Evolutionary conservation across 2,329 filamentous ascomycete species (phyloP), one percentile per base, ranked within the genome.

Genomic region (Botrytis pseudocinerea): DNA sequence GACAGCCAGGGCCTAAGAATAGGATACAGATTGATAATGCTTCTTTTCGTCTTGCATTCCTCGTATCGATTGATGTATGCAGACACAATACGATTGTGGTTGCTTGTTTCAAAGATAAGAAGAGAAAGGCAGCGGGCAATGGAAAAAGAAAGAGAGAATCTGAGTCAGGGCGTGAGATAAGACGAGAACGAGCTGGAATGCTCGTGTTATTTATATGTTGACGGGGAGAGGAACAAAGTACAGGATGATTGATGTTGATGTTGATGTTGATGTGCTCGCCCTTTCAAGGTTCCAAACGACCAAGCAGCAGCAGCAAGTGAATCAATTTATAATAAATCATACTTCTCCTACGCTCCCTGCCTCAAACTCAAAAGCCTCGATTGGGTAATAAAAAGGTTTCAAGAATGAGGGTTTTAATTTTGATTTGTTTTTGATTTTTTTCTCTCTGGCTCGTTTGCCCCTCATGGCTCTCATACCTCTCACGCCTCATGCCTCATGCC

Each of bases 241-340:
- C 7, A n/a, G 44, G 32, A 68, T 38, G 46, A 68, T 40, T 40
- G 59, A 61, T 38, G 35, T 40, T 22, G 54, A 65, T 7, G 32
- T 32, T 32, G 32, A 32, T 32, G 32, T 32, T 32, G 35, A 35
- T 69, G 42, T 66, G 63, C 63, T 66, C 25, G 63, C 22, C 38
- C 35, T 68, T 40, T 68, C 46, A 40, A 66, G 44, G 44, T 66
- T 66, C 44, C 44, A 66, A 40, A 51, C 14, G 25, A n/a, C 44
- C 38, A n/a, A 20, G n/a, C 40, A 32, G 35, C 64, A 54, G 64
- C 46, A 40, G 46, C 25, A 42, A 38, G 25, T 28, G 64, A 68
- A 68, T 68, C 64, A 40, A 68, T 68, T 68, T 68, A 68, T 68
- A 68, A 68, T 54, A 40, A 68, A 54, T 68, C 25, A 51, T 48